Percentiles rank a stretch among this genome's conserved stretches.
Evolutionary conservation across 345 rosid genomes (phyloP).

Genomic region (Camelina hispida): DNA sequence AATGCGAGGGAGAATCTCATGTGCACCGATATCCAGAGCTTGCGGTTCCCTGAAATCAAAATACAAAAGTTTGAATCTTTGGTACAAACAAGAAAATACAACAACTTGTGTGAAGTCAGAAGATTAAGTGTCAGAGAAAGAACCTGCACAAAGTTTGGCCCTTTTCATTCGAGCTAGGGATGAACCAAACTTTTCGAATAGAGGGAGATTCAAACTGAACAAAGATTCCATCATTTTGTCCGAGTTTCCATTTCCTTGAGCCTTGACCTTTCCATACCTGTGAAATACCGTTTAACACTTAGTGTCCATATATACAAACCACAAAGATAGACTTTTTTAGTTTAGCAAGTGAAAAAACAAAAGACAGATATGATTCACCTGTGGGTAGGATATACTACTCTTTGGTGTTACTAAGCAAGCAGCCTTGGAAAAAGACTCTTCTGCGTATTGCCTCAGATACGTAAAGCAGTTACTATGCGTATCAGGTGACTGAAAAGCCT

Average conservation of each 20-base stretch:
- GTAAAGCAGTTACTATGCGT: conserved; percentile 83
- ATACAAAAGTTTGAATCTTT: not conserved
- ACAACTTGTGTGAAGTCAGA: conserved; percentile 6
- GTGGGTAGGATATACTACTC: conserved; percentile 89
- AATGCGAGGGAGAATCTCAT: conserved; percentile 86
- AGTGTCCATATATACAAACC: conserved; percentile 13
- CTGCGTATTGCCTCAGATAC: conserved; percentile 88
- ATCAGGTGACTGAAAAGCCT: conserved; percentile 97
- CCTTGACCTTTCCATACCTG: conserved; percentile 99
- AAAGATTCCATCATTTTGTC: conserved; percentile 90
- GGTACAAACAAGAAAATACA: not conserved
- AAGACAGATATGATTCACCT: conserved; percentile 52
- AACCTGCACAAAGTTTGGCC: conserved; percentile 91
- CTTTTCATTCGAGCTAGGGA: conserved; percentile 79
- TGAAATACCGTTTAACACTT: conserved; percentile 4
- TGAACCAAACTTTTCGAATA: conserved; percentile 84
- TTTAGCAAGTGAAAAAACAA: not conserved
- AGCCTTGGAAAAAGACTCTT: conserved; percentile 78
- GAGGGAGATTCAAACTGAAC: conserved; percentile 83
- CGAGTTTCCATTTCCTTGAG: conserved; percentile 96
- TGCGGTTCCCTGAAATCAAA: conserved; percentile 79
- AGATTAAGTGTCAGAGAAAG: conserved; percentile 7
- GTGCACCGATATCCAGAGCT: conserved; percentile 66
- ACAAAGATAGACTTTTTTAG: conserved; percentile 1
- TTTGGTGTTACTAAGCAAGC: conserved; percentile 88